Evolutionary conservation across 306 rosid genomes (phyloP).

Genomic region (Begonia peltatifolia): DNA sequence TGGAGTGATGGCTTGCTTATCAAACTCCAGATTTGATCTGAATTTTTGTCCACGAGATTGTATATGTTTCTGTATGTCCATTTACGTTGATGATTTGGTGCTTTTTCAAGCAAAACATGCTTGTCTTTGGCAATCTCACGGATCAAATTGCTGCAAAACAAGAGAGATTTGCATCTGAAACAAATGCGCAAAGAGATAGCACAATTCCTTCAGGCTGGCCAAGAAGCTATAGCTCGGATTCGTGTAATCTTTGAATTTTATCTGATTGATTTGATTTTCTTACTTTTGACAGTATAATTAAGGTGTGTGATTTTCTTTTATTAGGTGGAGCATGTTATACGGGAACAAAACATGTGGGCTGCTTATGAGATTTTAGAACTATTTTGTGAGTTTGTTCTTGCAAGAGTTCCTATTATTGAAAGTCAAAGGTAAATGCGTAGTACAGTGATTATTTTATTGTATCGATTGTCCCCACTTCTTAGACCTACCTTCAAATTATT

Average conservation of each 20-base stretch:
- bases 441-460: conserved; percentile 9
- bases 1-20: too few relatives aligned
- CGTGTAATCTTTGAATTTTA: conserved; percentile 38
- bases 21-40: too few relatives aligned
- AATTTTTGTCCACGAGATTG: too few relatives aligned
- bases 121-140: conserved; percentile 73
- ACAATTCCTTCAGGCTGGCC: conserved; percentile 92
- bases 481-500: too few relatives aligned
- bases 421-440: conserved; percentile 53
- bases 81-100: not conserved
- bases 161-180: conserved; percentile 77
- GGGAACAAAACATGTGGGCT: conserved; percentile 82
- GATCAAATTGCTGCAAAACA: conserved; percentile 86
- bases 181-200: conserved; percentile 91
- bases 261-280: conserved; percentile 5
- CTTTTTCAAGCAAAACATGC: conserved; percentile 70
- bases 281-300: not conserved
- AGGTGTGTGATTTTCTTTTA: not conserved
- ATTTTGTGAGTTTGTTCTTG: conserved; percentile 89
- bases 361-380: conserved; percentile 94
- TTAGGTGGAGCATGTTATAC: conserved; percentile 93
- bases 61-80: too few relatives aligned
- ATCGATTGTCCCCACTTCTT: too few relatives aligned
- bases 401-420: conserved; percentile 84
- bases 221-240: conserved; percentile 85